Evolutionary conservation across 2,329 filamentous ascomycete species (phyloP).

Genomic region (Fusarium sp.): DNA sequence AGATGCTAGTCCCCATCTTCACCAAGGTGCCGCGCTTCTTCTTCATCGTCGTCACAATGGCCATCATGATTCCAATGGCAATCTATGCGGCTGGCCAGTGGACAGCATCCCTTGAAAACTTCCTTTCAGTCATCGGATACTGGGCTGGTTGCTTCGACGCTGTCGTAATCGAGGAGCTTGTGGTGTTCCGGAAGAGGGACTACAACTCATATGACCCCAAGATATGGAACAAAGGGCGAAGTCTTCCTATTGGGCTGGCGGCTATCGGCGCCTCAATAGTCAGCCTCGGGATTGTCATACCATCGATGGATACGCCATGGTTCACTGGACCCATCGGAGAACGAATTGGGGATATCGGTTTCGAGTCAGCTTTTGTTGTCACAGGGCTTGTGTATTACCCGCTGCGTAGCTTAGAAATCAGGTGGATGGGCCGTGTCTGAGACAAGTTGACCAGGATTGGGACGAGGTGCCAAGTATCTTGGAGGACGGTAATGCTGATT

Average conservation of each 20-base stretch:
- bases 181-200: constrained; percentile 60
- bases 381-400: constrained; percentile 60
- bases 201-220: constrained; percentile 58
- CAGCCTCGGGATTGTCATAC: constrained; percentile 60
- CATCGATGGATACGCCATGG: constrained; percentile 62
- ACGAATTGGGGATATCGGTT: constrained; percentile 62
- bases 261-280: constrained; percentile 61
- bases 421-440: constrained; percentile 47
- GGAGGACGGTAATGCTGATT: not conserved
- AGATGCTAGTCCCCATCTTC: constrained; percentile 60
- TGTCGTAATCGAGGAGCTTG: constrained; percentile 60
- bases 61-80: constrained; percentile 60
- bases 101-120: constrained; percentile 60
- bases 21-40: constrained; percentile 59
- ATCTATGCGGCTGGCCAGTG: constrained; percentile 61
- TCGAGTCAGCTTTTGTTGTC: constrained; percentile 61
- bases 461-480: not conserved
- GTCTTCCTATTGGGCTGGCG: constrained; percentile 60
- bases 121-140: constrained; percentile 63
- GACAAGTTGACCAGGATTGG: not conserved
- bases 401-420: constrained; percentile 53
- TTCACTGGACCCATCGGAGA: constrained; percentile 61
- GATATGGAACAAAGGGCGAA: constrained; percentile 61
- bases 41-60: constrained; percentile 59
- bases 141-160: constrained; percentile 63